Evolutionary conservation across 352 stramenopile genomes (phyloP), one percentile per base, ranked within the genome.

Genomic region (Phytophthora hibernalis): DNA sequence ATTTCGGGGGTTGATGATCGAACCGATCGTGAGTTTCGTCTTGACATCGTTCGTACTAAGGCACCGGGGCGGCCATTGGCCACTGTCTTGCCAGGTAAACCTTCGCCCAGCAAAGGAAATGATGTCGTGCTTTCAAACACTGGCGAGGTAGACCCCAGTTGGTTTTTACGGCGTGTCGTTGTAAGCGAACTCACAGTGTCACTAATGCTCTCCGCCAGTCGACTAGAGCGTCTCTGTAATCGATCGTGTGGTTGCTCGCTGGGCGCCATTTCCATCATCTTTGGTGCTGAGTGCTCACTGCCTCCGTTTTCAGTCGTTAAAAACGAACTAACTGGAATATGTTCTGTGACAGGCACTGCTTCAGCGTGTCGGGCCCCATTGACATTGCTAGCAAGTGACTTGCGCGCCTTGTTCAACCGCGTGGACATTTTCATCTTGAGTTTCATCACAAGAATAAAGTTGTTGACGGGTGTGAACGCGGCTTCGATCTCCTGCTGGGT

Each of bases 391-490:
- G 54, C 69, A 28, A 85, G 65, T 0, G 65, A 73, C 40, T 72
- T 77, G 2, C 77, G 77, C 12, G 18, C 79, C 0, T 66, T 65
- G 8, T 82, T 82, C 5, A 91, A 67, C 0, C 80, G 72, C 3
- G 75, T 74, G 8, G 79, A 80, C 79, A 91, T 87, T 45, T 85
- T 88, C 62, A 93, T 82, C 52, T 93, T 93, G 57, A 93, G 74
- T 28, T 85, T 85, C 20, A 77, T 83, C 68, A 92, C 88, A 31
- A 93, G 73, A 22, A 93, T 84, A 58, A 93, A 91, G 62, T 92
- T 93, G 61, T 93, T 93, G 12, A 92, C 74, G 1, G 85, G 85
- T 10, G 83, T 93, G 64, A 93, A 92, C 13, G 85, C 85, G 3
- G 75, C 79, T 45, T 92, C 83, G 55, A 93, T 90, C 43, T 93